Base-by-base conservation (phyloP, 495 filamentous ascomycete genomes). In the Articulospora tetracladia region DNA sequence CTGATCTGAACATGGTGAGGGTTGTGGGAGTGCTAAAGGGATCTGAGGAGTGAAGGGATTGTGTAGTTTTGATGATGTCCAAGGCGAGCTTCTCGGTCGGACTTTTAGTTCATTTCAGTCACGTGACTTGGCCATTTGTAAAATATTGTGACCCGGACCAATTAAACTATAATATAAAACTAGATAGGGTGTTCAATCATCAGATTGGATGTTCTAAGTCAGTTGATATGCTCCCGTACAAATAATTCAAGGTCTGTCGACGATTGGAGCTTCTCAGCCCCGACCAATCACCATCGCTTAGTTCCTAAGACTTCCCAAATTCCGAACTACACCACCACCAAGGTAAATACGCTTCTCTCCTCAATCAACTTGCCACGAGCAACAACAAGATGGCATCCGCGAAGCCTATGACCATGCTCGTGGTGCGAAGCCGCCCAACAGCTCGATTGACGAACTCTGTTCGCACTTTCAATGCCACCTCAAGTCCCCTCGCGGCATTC, bases 1-100 rank as follows among this genome's bases (percentile, higher is more conserved):
- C 84, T 73, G 88, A 85, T 76, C 92, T 89, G 78, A 96, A 89
- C 93, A 97, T 97, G 36, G 58, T 87, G 78, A 65, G 50, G 62
- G 63, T 53, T 65, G 60, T 68, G 62, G 32, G 48, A 57, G 59
- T 36, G 65, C 36, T 47, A 66, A 62, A 66, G 57, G 28, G 26
- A 54, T 46, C 53, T 67, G 36, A 58, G 30, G 48, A 34, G 41
- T 49, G 52, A 50, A 53, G 28, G 28, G 27, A 25, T 55, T 22
- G 44, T 59, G 22, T 44, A 52, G 44, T 17, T 58, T 46, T 61
- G 55, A 55, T 55, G 63, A 59, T 61, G 50, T 51, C 30, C 53
- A 12, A 36, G 53, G 41, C 59, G 56, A 59, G 57, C 60, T 53
- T 61, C 41, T 53, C 58, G 46, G 27, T 55, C 50, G 27, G 32